Base-by-base conservation (phyloP, 441 rosid genomes). In the Euphorbia schlechtendalii region DNA sequence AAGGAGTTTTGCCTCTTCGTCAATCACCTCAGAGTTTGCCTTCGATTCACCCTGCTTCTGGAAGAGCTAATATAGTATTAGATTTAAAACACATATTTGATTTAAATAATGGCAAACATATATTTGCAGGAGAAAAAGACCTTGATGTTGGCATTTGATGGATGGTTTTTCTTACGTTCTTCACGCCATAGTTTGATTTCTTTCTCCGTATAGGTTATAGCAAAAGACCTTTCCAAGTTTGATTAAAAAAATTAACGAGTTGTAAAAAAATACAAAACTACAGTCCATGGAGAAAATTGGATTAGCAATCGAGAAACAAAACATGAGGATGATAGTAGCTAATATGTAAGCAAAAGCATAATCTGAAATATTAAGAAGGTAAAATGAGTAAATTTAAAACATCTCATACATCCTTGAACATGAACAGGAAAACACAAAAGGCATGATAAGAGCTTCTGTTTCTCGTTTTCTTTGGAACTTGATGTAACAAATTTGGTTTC, bases 131-230 rank as follows among this genome's bases (percentile, higher is more conserved):
- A 27, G 72, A 46, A 74, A 49, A 79, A 61, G 75, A 88, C 98
- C 77, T 80, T 73, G 11, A 78, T 61, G 66, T 78, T 82, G 78
- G 75, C 74, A 61, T 81, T 83, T 46, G 92, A 73, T 61, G 98
- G 97, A 75, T 69, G 84, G 72, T 84, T 77, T 77, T 76, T 92
- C 72, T 73, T 86, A 48, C 98, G 96, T 63, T 82, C 84, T 65
- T 83, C 88, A 73, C 89, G 71, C 98, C 98, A 92, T 75, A 73
- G 80, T 68, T 73, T 76, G 74, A 90, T 72, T 80, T 92, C 96
- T 77, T 83, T 77, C 69, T 79, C 75, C 54, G 92, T 68, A 68
- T 92, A 92, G 54, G 54, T 64, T 73, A 76, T 36, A 58, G 81
- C 71, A 71, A 30, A 71, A 30, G 79, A 63, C 71, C 86, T 88